These are phyloP conservation scores for Naganishia antarctica DNA, from an alignment of 768 basidiomycete species.

Conservation along the genomic window DNA sequence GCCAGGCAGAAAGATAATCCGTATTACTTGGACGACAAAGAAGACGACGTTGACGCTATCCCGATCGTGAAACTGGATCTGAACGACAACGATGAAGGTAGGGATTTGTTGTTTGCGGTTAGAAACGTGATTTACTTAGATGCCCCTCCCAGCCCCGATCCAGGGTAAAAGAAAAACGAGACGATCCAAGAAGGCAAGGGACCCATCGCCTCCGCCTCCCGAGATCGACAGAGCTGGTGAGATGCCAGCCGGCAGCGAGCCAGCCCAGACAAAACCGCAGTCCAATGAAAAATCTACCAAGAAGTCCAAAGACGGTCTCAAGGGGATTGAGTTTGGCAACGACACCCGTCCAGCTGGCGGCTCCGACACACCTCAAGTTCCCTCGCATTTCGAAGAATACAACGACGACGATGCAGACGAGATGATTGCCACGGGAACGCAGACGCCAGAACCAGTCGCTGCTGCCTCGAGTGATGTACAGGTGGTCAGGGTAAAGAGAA, in stretches of 20 bases:
- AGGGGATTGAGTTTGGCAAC: constrained; percentile 2
- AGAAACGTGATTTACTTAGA: background rate
- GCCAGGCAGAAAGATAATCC: constrained; percentile 80
- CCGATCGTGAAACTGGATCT: constrained; percentile 77
- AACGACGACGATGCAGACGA: constrained; percentile 10
- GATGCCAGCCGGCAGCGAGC: constrained; percentile 62
- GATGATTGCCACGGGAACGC: background rate
- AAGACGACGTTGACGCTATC: constrained; percentile 55
- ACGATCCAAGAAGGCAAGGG: background rate
- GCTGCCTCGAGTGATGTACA: constrained; percentile 13
- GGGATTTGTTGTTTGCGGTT: no score
- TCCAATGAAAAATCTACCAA: background rate
- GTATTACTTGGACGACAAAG: constrained; percentile 72
- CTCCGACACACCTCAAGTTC: background rate
- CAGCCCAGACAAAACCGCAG: no score
- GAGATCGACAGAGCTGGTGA: constrained; percentile 67
- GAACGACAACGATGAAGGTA: constrained; percentile 16
- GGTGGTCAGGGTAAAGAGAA: constrained; percentile 12
- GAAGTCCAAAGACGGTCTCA: constrained; percentile 6
- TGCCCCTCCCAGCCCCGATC: background rate
- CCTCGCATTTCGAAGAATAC: constrained; percentile 16
- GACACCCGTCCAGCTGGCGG: background rate
- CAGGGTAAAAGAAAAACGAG: background rate
- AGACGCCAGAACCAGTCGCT: background rate
- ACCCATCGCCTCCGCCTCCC: constrained; percentile 17